phyloP scores from a whole-genome alignment of 2,329 filamentous ascomycete species.

The Scedosporium boydii region DNA sequence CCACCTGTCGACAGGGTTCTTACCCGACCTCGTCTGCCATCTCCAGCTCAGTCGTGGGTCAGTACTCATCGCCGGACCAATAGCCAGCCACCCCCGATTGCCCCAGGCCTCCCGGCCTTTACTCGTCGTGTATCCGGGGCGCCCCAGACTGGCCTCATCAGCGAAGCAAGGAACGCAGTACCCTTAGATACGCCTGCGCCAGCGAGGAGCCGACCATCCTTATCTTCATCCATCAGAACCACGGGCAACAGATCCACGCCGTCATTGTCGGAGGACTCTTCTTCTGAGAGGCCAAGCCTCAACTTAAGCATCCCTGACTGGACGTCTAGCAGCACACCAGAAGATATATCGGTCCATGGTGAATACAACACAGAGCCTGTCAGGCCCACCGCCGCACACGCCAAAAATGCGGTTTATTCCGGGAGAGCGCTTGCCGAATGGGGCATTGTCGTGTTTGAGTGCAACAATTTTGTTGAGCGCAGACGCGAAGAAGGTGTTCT shows the following conservation, averaged over 20 bases:
- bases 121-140: conserved; percentile 40
- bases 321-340: not conserved
- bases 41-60: conserved; percentile 58
- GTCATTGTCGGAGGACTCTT: not conserved
- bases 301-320: not conserved
- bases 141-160: conserved; percentile 34
- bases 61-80: conserved; percentile 28
- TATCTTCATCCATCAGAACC: not conserved
- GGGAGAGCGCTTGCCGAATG: conserved; percentile 73
- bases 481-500: conserved; percentile 65
- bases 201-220: conserved; percentile 12
- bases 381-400: conserved; percentile 35
- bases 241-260: not conserved
- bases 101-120: conserved; percentile 28
- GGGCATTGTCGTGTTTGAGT: conserved; percentile 65
- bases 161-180: conserved; percentile 40
- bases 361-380: conserved; percentile 24
- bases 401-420: conserved; percentile 47
- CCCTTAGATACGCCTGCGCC: conserved; percentile 23
- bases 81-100: conserved; percentile 25
- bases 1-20: conserved; percentile 53
- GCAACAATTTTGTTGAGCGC: conserved; percentile 72
- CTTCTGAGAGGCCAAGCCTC: not conserved
- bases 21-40: conserved; percentile 58
- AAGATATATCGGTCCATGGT: not conserved